Base-by-base conservation (phyloP, 164 flowering plant genomes). In the Piper betle region DNA sequence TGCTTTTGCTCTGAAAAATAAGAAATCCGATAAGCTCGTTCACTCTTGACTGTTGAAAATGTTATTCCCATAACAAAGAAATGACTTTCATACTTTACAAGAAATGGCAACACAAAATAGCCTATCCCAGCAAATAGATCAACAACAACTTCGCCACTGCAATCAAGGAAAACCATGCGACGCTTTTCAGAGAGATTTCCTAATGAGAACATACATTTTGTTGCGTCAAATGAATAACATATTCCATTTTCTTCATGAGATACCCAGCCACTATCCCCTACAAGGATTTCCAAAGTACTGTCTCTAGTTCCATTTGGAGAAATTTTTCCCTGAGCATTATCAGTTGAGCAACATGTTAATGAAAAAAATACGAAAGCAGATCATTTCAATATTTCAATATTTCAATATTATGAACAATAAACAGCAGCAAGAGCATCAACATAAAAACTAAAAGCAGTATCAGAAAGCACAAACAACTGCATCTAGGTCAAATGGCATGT, bases 41-140 rank as follows among this genome's bases (percentile, higher is more conserved):
- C 20, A 53, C 19, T 53, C 19, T 17, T 13, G 20, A 5, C 55
- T 53, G 33, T 25, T 25, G 33, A 18, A 53, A 53, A 25, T 25
- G 33, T 0, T 2, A 25, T 25, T 25, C 16, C 6, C 55, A 53
- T 5, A 19, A 17, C 12, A 17, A 18, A 52, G 18, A 17, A 25
- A 25, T 25, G 33, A 25, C 33, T 56, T 40, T 55, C 46, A 64
- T 80, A 88, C 96, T 88, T 80, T 61, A 87, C 87, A 67, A 93
- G 92, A 73, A 93, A 93, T 41, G 98, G 97, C 74, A 90, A 71
- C 61, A 74, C 79, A 71, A 90, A 93, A 67, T 90, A 93, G 62
- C 98, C 97, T 75, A 93, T 93, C 62, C 98, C 98, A 71, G 98
- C 91, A 79, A 90, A 93, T 72, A 93, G 73, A 69, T 92, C 98